Base-by-base conservation (phyloP, 2,329 filamentous ascomycete species). In the Ustilaginoidea virens region DNA sequence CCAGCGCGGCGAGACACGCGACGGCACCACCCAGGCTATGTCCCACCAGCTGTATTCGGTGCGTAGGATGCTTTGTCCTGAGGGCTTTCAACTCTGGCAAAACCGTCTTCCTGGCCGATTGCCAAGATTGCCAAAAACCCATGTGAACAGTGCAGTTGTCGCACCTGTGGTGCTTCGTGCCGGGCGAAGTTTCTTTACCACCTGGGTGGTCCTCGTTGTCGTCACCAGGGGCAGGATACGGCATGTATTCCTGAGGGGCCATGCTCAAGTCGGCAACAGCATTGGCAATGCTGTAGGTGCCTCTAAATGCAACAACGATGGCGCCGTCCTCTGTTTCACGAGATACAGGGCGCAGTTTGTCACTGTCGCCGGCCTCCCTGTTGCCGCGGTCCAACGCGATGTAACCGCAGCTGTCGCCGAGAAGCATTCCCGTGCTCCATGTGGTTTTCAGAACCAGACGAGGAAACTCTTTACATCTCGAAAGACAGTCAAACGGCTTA, bases 1-100 rank as follows among this genome's bases (percentile, higher is more conserved):
- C 90, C 17, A 94, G 61, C 1, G 70, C 81, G 1, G 86, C 90
- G 4, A 98, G 67, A 2, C 81, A 78, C 3, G 90, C 87, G 2
- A 98, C 81, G 0, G 90, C 86, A 11, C 90, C 90, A 13, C 90
- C 90, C 0, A 98, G 70, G 28, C 81, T 92, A 51, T 98, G 90
- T 0, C 90, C 90, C 6, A 93, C 73, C 3, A 98, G 61, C 15
- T 79, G 74, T 10, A 96, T 56, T 23, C 72, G 58, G 43, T 92
- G 87, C 15, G 68, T 57, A 0, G 80, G 80, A 44, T 87, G 68
- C 23, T 66, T 55, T 11, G 59, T 48, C 15, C 66, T 59, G 5
- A 81, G 58, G 5, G 58, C 53, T 30, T 69, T 58, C 4, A 98
- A 56, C 17, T 74, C 59, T 0, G 77, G 69, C 11, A 93, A 51